A percentile compares a stretch with the other conserved stretches of the same genome.
Conservation (phyloP, 352 stramenopile genomes). For the Globisporangium cederbergense region DNA sequence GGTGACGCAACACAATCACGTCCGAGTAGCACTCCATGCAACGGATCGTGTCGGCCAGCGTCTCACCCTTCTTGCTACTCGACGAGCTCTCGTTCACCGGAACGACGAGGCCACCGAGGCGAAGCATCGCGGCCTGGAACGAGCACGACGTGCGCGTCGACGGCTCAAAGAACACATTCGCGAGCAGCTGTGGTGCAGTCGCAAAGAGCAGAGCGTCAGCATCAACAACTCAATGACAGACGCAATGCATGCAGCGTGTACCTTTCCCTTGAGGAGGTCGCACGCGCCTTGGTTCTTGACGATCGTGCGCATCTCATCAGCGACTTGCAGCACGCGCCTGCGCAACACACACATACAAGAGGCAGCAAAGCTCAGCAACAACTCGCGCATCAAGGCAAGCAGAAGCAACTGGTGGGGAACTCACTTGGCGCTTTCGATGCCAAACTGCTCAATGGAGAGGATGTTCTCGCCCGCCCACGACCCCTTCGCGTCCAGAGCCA, state of each 20-base stretch:
- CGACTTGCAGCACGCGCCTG: conserved; percentile 67
- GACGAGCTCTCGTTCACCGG: conserved; percentile 93
- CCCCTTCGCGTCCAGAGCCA: conserved; percentile 53
- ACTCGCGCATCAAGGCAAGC: neutral
- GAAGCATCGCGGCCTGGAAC: conserved; percentile 97
- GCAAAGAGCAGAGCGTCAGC: neutral
- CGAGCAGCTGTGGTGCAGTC: conserved; percentile 71
- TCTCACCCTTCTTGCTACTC: conserved; percentile 98
- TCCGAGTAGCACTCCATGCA: conserved; percentile 97
- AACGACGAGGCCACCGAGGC: conserved; percentile 94
- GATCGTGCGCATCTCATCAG: conserved; percentile 83
- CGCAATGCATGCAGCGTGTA: conserved; percentile 8
- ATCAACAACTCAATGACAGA: neutral
- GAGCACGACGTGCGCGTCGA: conserved; percentile 97
- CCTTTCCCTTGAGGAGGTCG: conserved; percentile 84
- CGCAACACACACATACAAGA: conserved; percentile 6
- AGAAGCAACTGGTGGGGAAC: conserved; percentile 10
- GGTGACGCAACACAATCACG: conserved; percentile 94
- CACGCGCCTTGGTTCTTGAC: conserved; percentile 66
- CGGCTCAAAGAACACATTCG: conserved; percentile 98
- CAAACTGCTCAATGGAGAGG: conserved; percentile 77
- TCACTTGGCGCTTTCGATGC: conserved; percentile 67
- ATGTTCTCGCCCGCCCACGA: conserved; percentile 74
- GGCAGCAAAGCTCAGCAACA: neutral
- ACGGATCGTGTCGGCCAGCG: conserved; percentile 95